These are phyloP conservation scores for Vaccinium vitisidaea DNA, from an alignment of 148 eudicot genomes.

Conservation along the genomic window DNA sequence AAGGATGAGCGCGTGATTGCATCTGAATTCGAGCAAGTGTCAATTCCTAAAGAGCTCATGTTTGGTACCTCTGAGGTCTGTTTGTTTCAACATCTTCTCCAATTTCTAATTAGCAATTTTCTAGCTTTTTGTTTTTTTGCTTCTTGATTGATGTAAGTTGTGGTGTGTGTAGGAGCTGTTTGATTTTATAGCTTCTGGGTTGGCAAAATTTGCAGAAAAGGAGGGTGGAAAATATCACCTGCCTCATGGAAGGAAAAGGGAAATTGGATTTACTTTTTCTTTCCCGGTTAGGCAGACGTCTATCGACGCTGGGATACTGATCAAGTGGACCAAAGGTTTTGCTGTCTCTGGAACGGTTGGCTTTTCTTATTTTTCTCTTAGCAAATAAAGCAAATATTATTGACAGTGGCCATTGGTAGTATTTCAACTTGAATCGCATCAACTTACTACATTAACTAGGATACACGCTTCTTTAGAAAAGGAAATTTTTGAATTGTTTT, in stretches of 20 bases:
- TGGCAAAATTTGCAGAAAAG: slow-evolving; percentile 52
- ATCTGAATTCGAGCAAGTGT: slow-evolving; percentile 62
- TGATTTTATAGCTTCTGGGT: slow-evolving; percentile 66
- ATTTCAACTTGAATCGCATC: background rate
- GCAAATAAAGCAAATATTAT: too few relatives aligned
- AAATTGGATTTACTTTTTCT: slow-evolving; percentile 80
- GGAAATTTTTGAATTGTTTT: background rate
- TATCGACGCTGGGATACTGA: slow-evolving; percentile 65
- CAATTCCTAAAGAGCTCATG: slow-evolving; percentile 73
- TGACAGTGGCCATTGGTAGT: too few relatives aligned
- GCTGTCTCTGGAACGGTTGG: slow-evolving; percentile 68
- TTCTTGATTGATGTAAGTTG: slow-evolving; percentile 6
- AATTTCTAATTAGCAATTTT: background rate
- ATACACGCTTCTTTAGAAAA: background rate
- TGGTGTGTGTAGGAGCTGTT: slow-evolving; percentile 54
- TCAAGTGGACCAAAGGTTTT: slow-evolving; percentile 91
- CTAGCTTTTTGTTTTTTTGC: background rate
- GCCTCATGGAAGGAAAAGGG: slow-evolving; percentile 51
- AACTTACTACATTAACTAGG: background rate
- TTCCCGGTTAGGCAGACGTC: slow-evolving; percentile 83
- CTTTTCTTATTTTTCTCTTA: too few relatives aligned
- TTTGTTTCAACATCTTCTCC: background rate
- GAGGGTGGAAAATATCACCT: slow-evolving; percentile 49
- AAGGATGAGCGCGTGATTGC: slow-evolving; percentile 54
- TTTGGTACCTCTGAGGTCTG: slow-evolving; percentile 67